Percentiles rank a stretch among this genome's conserved stretches.
These are phyloP conservation scores for Suillus alpinus DNA, from an alignment of 768 basidiomycete species.

Conservation along the genomic window DNA sequence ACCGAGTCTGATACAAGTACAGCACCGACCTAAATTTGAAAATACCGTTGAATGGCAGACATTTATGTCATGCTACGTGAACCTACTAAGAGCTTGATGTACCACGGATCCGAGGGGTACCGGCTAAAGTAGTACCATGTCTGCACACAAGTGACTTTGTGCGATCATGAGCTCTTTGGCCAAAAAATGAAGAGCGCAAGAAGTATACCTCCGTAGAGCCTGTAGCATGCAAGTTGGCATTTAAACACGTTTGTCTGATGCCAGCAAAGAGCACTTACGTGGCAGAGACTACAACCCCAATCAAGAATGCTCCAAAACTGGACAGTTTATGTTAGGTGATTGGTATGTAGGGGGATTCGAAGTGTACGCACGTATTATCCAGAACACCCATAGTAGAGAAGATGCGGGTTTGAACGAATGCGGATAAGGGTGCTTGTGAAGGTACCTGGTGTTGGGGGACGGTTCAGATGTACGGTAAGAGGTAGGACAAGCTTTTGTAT, in stretches of 20 bases:
- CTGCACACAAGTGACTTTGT: conserved; percentile 52
- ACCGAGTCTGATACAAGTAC: conserved; percentile 50
- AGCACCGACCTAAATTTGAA: conserved; percentile 39
- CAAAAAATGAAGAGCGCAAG: background rate
- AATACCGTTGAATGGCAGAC: background rate
- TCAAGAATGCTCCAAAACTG: conserved; percentile 49
- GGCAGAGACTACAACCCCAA: conserved; percentile 49
- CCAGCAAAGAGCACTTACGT: conserved; percentile 35
- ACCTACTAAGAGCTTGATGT: conserved; percentile 44
- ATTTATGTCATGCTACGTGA: background rate
- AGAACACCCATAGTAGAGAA: conserved; percentile 16
- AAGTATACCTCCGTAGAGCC: conserved; percentile 49
- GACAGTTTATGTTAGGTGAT: conserved; percentile 1
- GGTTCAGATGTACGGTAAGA: background rate
- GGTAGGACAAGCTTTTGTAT: conserved; percentile 4
- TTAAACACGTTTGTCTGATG: background rate
- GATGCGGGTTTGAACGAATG: background rate
- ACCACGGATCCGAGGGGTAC: conserved; percentile 49
- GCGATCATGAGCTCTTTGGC: background rate
- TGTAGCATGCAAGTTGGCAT: conserved; percentile 13
- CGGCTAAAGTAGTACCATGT: conserved; percentile 51
- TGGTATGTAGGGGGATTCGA: background rate
- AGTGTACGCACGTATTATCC: conserved; percentile 33
- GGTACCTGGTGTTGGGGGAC: background rate
- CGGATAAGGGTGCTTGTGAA: background rate